Conservation (phyloP, 1,284 basidiomycete genomes). For the Mycena sp. region DNA sequence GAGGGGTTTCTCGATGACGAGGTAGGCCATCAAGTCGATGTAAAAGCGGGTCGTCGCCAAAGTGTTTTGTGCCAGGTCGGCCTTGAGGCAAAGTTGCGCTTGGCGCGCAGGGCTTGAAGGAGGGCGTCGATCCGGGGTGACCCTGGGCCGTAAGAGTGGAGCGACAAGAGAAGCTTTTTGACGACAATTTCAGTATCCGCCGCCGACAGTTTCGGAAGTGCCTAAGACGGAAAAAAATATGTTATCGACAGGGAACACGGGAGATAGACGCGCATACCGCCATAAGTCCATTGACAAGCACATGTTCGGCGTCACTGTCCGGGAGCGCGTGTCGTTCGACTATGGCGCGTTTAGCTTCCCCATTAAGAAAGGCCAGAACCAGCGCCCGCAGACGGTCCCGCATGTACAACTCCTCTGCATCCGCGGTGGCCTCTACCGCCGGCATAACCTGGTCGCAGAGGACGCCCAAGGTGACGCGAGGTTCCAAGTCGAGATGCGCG, state of each 20-base stretch:
- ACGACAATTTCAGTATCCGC: constrained; percentile 58
- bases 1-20: constrained; percentile 54
- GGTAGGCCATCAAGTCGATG: constrained; percentile 56
- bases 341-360: constrained; percentile 59
- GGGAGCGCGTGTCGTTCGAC: constrained; percentile 54
- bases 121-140: constrained; percentile 53
- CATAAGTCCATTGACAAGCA: constrained; percentile 58
- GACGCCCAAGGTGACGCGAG: constrained; percentile 67
- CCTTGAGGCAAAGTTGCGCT: constrained; percentile 48
- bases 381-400: constrained; percentile 65
- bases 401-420: constrained; percentile 66
- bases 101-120: constrained; percentile 56
- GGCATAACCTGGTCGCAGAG: constrained; percentile 73
- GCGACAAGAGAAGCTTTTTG: constrained; percentile 62
- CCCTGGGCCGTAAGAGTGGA: constrained; percentile 26
- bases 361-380: constrained; percentile 66
- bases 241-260: constrained; percentile 8
- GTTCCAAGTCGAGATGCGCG: constrained; percentile 71
- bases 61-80: constrained; percentile 46
- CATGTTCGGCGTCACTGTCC: constrained; percentile 56
- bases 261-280: constrained; percentile 48
- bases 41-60: constrained; percentile 53
- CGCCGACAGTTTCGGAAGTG: constrained; percentile 54
- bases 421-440: constrained; percentile 53
- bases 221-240: constrained; percentile 52